phyloP scores from a whole-genome alignment of 306 rosid species.

The Cucurbita moschata region DNA sequence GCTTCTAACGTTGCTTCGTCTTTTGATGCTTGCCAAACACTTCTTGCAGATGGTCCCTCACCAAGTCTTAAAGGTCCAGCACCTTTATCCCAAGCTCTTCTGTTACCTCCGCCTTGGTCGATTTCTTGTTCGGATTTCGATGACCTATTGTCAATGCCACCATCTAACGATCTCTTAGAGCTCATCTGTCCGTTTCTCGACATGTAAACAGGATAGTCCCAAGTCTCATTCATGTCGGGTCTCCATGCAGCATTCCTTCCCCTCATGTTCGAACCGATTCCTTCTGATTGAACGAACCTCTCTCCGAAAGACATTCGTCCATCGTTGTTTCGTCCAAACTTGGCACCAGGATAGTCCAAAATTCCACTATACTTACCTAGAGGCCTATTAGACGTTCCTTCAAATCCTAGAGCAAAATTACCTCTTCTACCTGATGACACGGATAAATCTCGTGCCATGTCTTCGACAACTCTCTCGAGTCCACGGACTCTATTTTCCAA shows the following conservation, averaged over 20 bases:
- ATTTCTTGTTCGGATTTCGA: constrained; percentile 65
- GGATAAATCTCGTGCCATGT: constrained; percentile 87
- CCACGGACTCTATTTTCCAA: constrained; percentile 94
- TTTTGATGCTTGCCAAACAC: constrained; percentile 98
- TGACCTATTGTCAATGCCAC: constrained; percentile 63
- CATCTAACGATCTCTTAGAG: constrained; percentile 57
- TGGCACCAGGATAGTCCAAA: constrained; percentile 49
- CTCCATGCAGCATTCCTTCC: constrained; percentile 82
- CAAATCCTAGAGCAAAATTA: constrained; percentile 58
- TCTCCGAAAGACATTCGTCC: constrained; percentile 58
- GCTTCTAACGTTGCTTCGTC: constrained; percentile 98
- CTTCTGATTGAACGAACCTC: constrained; percentile 70
- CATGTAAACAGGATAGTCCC: constrained; percentile 65
- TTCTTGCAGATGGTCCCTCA: constrained; percentile 98
- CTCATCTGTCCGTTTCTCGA: constrained; percentile 70
- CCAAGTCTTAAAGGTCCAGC: constrained; percentile 65
- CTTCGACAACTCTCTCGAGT: constrained; percentile 94
- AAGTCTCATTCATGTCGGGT: constrained; percentile 56
- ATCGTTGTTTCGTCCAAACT: constrained; percentile 75
- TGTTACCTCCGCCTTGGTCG: constrained; percentile 59
- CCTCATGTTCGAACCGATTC: constrained; percentile 50
- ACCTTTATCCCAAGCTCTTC: constrained; percentile 91
- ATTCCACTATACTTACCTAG: constrained; percentile 71
- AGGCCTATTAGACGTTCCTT: constrained; percentile 60
- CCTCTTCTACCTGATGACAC: constrained; percentile 74